Conservation (phyloP, 192 early-diverging fungal species). For the Irineochytrium annulatum region DNA sequence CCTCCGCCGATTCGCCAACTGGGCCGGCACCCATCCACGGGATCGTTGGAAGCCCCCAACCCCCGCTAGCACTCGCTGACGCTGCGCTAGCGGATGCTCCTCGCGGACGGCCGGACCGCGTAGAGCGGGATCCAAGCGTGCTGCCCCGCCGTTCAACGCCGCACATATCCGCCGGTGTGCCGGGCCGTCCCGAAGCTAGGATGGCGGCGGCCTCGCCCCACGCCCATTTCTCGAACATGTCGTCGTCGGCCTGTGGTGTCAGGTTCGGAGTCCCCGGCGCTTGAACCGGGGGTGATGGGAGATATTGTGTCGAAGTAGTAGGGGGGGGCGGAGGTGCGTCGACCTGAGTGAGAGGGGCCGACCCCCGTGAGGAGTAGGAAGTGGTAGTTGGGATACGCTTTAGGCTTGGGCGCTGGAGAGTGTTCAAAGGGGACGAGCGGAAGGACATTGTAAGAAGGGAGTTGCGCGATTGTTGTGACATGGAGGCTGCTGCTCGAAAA, state of each 20-base stretch:
- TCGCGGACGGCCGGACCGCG: too few relatives aligned
- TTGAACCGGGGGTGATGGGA: too few relatives aligned
- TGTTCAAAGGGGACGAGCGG: not conserved
- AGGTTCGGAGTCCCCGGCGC: not conserved
- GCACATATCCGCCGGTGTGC: not conserved
- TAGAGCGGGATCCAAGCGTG: too few relatives aligned
- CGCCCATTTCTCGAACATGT: not conserved
- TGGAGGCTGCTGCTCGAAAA: conserved; percentile 1
- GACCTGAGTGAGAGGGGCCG: not conserved
- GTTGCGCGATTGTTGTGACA: not conserved
- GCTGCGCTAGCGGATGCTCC: too few relatives aligned
- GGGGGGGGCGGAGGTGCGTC: not conserved
- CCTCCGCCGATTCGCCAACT: not conserved
- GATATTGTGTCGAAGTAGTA: not conserved
- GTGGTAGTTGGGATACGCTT: too few relatives aligned
- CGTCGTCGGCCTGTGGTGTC: conserved; percentile 2
- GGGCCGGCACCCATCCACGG: conserved; percentile 1
- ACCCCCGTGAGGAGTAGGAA: not conserved
- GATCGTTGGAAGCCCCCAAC: too few relatives aligned
- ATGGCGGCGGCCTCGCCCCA: conserved; percentile 3
- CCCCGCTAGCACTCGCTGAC: too few relatives aligned
- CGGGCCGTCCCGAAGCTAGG: conserved; percentile 1
- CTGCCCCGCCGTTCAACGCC: too few relatives aligned
- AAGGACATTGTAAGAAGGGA: not conserved
- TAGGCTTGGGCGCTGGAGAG: not conserved